A percentile compares a stretch with the other conserved stretches of the same genome.
These are phyloP conservation scores for Sugiyamaella sp. DNA, from an alignment of 1,139 yeast species.

Conservation along the genomic window DNA sequence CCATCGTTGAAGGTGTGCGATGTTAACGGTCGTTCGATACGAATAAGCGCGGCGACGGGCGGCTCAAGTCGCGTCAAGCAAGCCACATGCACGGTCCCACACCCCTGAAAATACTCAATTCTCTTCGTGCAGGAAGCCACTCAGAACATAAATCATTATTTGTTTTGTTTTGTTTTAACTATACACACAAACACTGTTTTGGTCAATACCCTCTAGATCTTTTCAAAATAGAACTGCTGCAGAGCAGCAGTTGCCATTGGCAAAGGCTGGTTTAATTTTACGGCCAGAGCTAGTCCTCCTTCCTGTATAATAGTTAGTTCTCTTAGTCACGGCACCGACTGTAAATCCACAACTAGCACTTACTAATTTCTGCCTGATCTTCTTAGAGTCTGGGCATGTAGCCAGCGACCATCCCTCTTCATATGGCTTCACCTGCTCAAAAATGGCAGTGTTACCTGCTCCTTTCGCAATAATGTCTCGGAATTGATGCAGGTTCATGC, in stretches of 20 bases:
- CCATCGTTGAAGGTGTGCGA: too few species aligned
- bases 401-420: slow-evolving; percentile 14
- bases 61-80: not conserved
- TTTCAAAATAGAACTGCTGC: slow-evolving; percentile 20
- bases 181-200: not conserved
- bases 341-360: not conserved
- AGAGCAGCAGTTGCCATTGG: slow-evolving; percentile 23
- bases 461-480: slow-evolving; percentile 22
- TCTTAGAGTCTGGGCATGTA: not conserved
- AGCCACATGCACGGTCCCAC: too few species aligned
- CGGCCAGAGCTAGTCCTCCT: slow-evolving; percentile 16
- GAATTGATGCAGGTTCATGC: slow-evolving; percentile 20
- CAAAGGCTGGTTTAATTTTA: slow-evolving; percentile 18
- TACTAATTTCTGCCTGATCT: slow-evolving; percentile 12
- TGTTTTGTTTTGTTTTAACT: too few species aligned
- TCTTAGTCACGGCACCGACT: not conserved
- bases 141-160: too few species aligned
- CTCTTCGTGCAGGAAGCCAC: too few species aligned
- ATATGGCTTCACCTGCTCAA: slow-evolving; percentile 17
- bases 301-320: slow-evolving; percentile 4
- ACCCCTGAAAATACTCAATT: not conserved
- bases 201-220: not conserved
- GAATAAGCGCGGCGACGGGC: not conserved
- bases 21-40: too few species aligned
- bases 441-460: slow-evolving; percentile 22